These are phyloP conservation scores for Polyplosphaeria fusca DNA, from an alignment of 495 filamentous ascomycete species.

Conservation along the genomic window DNA sequence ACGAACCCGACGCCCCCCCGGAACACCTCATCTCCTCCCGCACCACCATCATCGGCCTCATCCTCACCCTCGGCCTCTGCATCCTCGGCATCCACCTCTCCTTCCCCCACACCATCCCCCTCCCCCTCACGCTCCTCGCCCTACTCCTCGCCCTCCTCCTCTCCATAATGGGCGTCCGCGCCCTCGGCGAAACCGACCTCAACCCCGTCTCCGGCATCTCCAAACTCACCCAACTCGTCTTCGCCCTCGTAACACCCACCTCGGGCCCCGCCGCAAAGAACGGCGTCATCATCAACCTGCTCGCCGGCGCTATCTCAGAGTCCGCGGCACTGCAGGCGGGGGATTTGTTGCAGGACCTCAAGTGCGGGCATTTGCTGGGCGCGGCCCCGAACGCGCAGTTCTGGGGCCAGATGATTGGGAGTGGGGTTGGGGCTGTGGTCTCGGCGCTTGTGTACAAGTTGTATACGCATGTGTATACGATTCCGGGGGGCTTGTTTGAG, in stretches of 20 bases:
- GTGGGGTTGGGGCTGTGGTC: slow-evolving; percentile 80
- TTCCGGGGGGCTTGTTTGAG: slow-evolving; percentile 86
- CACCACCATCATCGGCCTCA: slow-evolving; percentile 69
- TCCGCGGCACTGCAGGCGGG: slow-evolving; percentile 92
- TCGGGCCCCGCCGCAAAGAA: slow-evolving; percentile 60
- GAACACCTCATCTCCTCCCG: slow-evolving; percentile 75
- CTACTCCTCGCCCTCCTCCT: slow-evolving; percentile 84
- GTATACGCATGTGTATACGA: slow-evolving; percentile 83
- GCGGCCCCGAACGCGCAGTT: slow-evolving; percentile 94
- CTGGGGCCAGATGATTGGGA: slow-evolving; percentile 91
- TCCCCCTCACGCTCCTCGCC: slow-evolving; percentile 72
- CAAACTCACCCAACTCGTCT: slow-evolving; percentile 93
- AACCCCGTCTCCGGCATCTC: slow-evolving; percentile 96
- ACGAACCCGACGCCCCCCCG: slow-evolving; percentile 66
- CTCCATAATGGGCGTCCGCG: slow-evolving; percentile 92
- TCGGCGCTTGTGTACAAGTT: slow-evolving; percentile 85
- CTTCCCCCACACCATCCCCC: slow-evolving; percentile 63
- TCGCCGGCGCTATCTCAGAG: slow-evolving; percentile 87
- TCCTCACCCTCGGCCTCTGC: slow-evolving; percentile 74
- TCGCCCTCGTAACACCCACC: slow-evolving; percentile 76
- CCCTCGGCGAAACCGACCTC: slow-evolving; percentile 91
- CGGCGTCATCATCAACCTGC: slow-evolving; percentile 84
- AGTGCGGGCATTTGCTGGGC: slow-evolving; percentile 90
- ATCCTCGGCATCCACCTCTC: slow-evolving; percentile 72
- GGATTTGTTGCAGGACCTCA: slow-evolving; percentile 97